Base-by-base conservation (phyloP, 371 early-diverging fungal genomes). In the Capniomyces stellatus region DNA sequence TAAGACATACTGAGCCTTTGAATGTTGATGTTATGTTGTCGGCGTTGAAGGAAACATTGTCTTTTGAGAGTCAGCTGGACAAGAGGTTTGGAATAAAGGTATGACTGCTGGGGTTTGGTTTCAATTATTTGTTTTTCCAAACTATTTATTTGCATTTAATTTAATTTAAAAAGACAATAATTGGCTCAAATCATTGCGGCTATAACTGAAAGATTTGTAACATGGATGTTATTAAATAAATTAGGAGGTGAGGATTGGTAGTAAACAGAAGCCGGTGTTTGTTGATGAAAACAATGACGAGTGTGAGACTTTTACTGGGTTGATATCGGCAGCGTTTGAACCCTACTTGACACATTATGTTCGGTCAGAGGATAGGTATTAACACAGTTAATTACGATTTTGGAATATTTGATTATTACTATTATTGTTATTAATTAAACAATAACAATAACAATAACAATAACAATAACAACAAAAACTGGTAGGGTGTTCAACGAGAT, bases 261-360 rank as follows among this genome's bases (percentile, higher is more conserved):
- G 35, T 35, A 15, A 35, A 6, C 10, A 35, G 15, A 35, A 10
- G 35, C 35, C 35, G 35, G 35, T 6, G 35, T 35, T 35, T n/a
- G n/a, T 71, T 55, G 67, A 69, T 50, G 41, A 62, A 44, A 22
- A n/a, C 50, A 59, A 66, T 22, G 44, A 58, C 52, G 29, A 31
- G 2, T 54, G 51, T 12, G 48, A 3, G 4, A 23, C 67, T 35
- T 93, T 88, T 64, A 64, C 69, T 30, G 81, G 78, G 29, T 66
- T 74, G 10, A 87, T 93, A n/a, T 89, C 93, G 0, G 54, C 69
- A 31, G 72, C 74, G n/a, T 93, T 92, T 64, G 85, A 89, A 52
- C 85, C 91, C 24, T 89, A 84, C 51, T 69, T 93, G 48, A 67
- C 75, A 29, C 66, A 82, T 24, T 90, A 89, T 58, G 82, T 92